Conservation (phyloP, 441 rosid genomes). For the Populus hybrid region DNA sequence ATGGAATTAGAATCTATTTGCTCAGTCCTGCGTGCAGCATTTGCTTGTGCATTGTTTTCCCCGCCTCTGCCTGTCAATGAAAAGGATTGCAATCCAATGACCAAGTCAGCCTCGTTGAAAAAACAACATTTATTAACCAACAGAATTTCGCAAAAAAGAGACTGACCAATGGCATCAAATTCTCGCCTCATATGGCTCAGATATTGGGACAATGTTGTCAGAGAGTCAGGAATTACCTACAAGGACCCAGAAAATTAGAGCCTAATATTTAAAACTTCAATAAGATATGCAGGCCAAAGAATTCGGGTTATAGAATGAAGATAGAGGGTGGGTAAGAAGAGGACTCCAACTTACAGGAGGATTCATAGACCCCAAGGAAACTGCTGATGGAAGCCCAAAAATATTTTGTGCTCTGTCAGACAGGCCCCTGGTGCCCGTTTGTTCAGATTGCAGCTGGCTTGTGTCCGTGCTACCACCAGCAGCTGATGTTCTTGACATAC, state of each 20-base stretch:
- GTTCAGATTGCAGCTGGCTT: slow-evolving; percentile 38
- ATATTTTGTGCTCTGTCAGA: slow-evolving; percentile 42
- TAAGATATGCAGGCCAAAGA: slow-evolving; percentile 11
- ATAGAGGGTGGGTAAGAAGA: not conserved
- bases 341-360: slow-evolving; percentile 56
- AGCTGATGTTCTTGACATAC: slow-evolving; percentile 40
- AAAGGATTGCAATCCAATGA: slow-evolving; percentile 20
- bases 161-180: slow-evolving; percentile 51
- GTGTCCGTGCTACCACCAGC: slow-evolving; percentile 29
- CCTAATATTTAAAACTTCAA: slow-evolving; percentile 4
- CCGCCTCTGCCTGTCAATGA: slow-evolving; percentile 39
- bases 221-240: slow-evolving; percentile 66
- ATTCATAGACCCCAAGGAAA: slow-evolving; percentile 47
- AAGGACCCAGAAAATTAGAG: slow-evolving; percentile 14
- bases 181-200: slow-evolving; percentile 46
- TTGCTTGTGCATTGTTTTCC: slow-evolving; percentile 34
- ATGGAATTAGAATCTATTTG: slow-evolving; percentile 36
- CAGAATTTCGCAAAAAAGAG: not conserved
- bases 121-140: slow-evolving; percentile 5
- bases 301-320: slow-evolving; percentile 1
- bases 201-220: slow-evolving; percentile 65
- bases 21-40: slow-evolving; percentile 28
- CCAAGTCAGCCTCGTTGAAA: not conserved
- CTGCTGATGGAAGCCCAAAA: slow-evolving; percentile 57
- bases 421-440: slow-evolving; percentile 38